Evolutionary conservation across 768 basidiomycete species (phyloP).

Genomic region (Pleurotus djamor): DNA sequence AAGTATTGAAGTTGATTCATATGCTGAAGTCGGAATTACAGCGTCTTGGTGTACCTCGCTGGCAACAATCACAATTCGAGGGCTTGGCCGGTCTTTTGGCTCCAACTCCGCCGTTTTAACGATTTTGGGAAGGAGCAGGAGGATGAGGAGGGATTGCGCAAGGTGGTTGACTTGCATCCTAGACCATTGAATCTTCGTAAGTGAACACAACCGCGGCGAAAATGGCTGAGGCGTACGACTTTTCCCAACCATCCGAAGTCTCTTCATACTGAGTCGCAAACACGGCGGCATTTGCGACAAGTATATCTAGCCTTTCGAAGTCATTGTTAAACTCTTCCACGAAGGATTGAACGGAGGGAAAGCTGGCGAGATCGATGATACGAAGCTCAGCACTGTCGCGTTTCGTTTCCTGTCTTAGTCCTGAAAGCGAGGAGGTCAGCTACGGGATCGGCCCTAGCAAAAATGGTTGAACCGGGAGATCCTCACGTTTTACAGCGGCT

Average conservation of each 20-base stretch:
- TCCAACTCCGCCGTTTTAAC: slow-evolving; percentile 25
- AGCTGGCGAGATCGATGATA: slow-evolving; percentile 37
- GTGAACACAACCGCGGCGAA: neutral
- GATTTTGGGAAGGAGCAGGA: slow-evolving; percentile 43
- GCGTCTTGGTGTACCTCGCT: slow-evolving; percentile 39
- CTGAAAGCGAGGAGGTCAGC: slow-evolving; percentile 10
- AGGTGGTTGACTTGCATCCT: slow-evolving; percentile 51
- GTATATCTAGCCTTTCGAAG: slow-evolving; percentile 34
- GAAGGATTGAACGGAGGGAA: slow-evolving; percentile 38
- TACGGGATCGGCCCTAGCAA: too few relatives aligned
- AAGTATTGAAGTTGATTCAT: neutral
- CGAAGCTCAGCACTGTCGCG: slow-evolving; percentile 32
- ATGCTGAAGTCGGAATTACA: slow-evolving; percentile 15
- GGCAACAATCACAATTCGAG: slow-evolving; percentile 41
- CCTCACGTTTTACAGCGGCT: slow-evolving; percentile 31
- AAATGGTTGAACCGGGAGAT: neutral
- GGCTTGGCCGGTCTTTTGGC: slow-evolving; percentile 20
- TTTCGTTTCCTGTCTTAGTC: slow-evolving; percentile 26
- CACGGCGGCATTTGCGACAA: slow-evolving; percentile 43
- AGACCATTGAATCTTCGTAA: neutral
- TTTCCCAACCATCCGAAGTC: slow-evolving; percentile 46
- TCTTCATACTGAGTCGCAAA: slow-evolving; percentile 8
- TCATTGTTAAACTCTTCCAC: slow-evolving; percentile 28
- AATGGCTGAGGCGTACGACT: slow-evolving; percentile 23
- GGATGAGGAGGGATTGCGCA: slow-evolving; percentile 32